These are phyloP conservation scores for Nemophila menziesii DNA, from an alignment of 257 asterid species.

Conservation along the genomic window DNA sequence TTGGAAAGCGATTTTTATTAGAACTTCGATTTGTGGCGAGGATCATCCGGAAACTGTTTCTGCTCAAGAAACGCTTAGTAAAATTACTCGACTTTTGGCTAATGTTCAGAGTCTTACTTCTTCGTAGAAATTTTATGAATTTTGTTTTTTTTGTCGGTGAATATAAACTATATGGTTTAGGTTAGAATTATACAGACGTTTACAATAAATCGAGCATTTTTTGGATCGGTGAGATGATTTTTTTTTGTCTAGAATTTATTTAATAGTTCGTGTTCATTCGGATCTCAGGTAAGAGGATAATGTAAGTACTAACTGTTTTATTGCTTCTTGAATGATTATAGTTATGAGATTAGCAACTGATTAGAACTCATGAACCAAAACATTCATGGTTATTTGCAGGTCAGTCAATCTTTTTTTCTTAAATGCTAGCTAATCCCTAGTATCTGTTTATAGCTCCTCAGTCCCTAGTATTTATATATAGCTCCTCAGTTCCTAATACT, in stretches of 20 bases:
- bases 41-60: constrained; percentile 82
- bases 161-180: constrained; percentile 2
- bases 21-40: constrained; percentile 84
- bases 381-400: no score
- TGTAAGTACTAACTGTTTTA: not conserved
- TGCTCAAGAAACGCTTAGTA: constrained; percentile 76
- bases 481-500: no score
- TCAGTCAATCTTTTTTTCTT: no score
- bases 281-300: no score
- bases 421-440: no score
- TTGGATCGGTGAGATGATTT: not conserved
- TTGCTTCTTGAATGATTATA: not conserved
- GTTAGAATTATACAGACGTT: not conserved
- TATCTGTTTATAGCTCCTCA: no score
- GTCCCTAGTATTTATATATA: no score
- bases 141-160: not conserved
- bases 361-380: no score
- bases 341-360: not conserved
- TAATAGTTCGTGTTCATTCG: no score
- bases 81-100: constrained; percentile 71
- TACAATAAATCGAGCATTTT: not conserved
- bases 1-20: constrained; percentile 67
- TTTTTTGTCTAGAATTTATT: not conserved
- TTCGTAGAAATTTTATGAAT: constrained; percentile 17
- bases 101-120: constrained; percentile 54